Base-by-base conservation (phyloP, 2,329 filamentous ascomycete species). In the Cladosporium colombiae region DNA sequence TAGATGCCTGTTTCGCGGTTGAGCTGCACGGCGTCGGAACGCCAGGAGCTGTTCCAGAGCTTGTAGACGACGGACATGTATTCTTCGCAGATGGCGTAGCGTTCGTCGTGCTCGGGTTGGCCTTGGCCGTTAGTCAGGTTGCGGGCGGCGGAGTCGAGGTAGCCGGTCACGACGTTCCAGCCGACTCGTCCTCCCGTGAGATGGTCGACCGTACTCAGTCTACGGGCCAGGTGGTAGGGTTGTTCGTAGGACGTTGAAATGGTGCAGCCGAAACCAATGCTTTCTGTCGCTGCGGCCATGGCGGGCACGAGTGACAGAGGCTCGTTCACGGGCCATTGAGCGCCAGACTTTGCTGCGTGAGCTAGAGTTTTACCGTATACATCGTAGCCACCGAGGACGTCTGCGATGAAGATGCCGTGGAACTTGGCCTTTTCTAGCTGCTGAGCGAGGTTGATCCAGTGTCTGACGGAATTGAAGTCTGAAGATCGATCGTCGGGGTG, bases 321-420 rank as follows among this genome's bases (percentile, higher is more conserved):
- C 73, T 91, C 88, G 67, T 89, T 90, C n/a, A 90, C 86, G 0
- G 89, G 89, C 83, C 87, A 91, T 75, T 91, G 89, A 0, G 88
- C 86, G 1, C 87, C 89, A 0, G 86, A 85, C 0, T 82, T 74
- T 58, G 89, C 83, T 0, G 87, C 86, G 0, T 88, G 84, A 3
- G 84, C 82, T 2, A 90, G 80, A 67, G 85, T 88, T 4, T 80
- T 76, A 66, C 86, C 86, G 76, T 90, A 91, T 5, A 91, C 87
- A 78, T 91, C 88, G 72, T 91, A 90, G 6, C 86, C 86, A 44
- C 74, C 87, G 76, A 90, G 80, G 0, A 89, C 86, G 72, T 90
- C 88, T 0, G 88, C 88, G 62, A 90, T 87, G 75, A 89, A 89
- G 40, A 89, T 87, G 13, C 85, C 86, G 63, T 89, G 86, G 69